Evolutionary conservation across 176 grass and related monocot species (phyloP).

Genomic region (Saccharum spontaneum): DNA sequence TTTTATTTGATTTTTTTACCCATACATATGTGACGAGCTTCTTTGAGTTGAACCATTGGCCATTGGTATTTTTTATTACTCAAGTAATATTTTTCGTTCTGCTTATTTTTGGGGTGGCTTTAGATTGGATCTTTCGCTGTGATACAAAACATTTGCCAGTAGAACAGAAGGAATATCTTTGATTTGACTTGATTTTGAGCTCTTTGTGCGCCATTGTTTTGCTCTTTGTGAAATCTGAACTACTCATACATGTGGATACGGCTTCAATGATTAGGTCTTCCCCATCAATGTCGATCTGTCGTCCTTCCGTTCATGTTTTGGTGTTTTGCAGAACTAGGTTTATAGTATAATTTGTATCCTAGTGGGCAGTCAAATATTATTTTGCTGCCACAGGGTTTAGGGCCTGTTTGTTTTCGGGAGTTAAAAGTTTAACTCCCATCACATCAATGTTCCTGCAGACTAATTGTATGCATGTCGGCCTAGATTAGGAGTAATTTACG

Average conservation of each 20-base stretch:
- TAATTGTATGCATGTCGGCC: too few species aligned
- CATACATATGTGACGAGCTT: neutral
- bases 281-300: neutral
- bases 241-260: neutral
- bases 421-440: too few species aligned
- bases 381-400: neutral
- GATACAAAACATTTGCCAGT: neutral
- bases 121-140: constrained; percentile 17
- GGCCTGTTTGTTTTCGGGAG: too few species aligned
- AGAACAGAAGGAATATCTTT: neutral
- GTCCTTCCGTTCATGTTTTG: constrained; percentile 7
- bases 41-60: neutral
- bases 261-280: neutral
- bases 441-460: too few species aligned
- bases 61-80: neutral
- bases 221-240: neutral
- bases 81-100: neutral
- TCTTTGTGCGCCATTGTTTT: neutral
- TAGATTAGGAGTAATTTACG: too few species aligned
- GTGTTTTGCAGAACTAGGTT: neutral
- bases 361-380: neutral
- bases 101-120: constrained; percentile 1
- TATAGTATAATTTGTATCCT: neutral
- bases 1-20: constrained; percentile 15
- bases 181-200: neutral